These are phyloP conservation scores for Globisporangium cederbergense DNA, from an alignment of 352 stramenopile genomes.

Conservation along the genomic window DNA sequence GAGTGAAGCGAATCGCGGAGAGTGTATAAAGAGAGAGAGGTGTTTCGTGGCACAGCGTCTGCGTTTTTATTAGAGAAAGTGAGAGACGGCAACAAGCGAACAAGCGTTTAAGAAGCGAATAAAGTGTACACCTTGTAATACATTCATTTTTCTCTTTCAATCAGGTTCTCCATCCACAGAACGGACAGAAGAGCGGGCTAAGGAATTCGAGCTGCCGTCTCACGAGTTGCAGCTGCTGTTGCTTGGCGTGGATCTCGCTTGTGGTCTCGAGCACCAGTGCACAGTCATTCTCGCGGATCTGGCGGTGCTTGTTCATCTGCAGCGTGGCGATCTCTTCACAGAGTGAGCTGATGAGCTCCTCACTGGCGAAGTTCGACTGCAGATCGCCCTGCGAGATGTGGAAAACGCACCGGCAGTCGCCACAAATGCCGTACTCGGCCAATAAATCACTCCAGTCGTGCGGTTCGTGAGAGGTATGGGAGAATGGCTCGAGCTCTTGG, in stretches of 20 bases:
- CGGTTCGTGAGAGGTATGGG: constrained; percentile 10
- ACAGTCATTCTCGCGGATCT: constrained; percentile 33
- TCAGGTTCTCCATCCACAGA: constrained; percentile 28
- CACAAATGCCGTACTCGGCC: constrained; percentile 41
- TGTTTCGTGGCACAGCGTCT: background rate
- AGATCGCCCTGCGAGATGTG: constrained; percentile 30
- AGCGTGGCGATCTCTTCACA: constrained; percentile 21
- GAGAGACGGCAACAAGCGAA: background rate
- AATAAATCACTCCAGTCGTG: constrained; percentile 17
- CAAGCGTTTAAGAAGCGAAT: background rate
- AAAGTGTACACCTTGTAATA: background rate
- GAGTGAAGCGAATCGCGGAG: constrained; percentile 4
- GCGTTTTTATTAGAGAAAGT: constrained; percentile 10
- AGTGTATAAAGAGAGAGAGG: background rate
- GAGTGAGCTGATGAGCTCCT: constrained; percentile 22
- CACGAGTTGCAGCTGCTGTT: constrained; percentile 22
- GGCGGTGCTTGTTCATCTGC: constrained; percentile 25
- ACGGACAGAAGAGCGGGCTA: constrained; percentile 37
- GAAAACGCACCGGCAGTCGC: constrained; percentile 47
- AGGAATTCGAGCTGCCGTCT: constrained; percentile 42
- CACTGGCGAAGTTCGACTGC: constrained; percentile 21
- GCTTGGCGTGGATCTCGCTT: constrained; percentile 19
- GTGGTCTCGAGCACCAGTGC: constrained; percentile 28
- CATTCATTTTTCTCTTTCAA: background rate
- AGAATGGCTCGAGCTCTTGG: constrained; percentile 27